Percentiles rank a stretch among this genome's conserved stretches.
Conservation (phyloP, 495 filamentous ascomycete genomes). For the Xylaria scruposa region DNA sequence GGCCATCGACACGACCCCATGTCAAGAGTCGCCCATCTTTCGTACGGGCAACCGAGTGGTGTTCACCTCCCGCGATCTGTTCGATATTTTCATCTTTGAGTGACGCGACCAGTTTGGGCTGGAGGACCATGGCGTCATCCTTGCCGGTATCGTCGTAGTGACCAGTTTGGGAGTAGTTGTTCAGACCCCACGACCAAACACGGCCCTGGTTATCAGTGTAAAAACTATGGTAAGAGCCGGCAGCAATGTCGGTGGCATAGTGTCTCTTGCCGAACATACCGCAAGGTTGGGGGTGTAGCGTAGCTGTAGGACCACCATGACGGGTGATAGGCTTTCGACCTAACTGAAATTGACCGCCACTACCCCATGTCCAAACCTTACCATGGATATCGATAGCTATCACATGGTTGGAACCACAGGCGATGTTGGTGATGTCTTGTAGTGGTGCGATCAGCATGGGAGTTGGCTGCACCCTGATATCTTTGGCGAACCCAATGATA, state of each 20-base stretch:
- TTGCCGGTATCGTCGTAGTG: conserved; percentile 71
- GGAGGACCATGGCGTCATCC: conserved; percentile 55
- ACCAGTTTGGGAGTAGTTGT: conserved; percentile 82
- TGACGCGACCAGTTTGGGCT: conserved; percentile 50
- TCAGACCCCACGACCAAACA: conserved; percentile 83
- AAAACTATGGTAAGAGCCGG: conserved; percentile 71
- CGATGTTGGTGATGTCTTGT: conserved; percentile 63
- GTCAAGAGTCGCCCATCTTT: conserved; percentile 62
- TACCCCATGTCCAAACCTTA: conserved; percentile 71
- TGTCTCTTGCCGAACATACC: conserved; percentile 68
- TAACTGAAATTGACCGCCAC: conserved; percentile 72
- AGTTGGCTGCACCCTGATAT: conserved; percentile 40
- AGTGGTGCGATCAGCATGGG: conserved; percentile 51
- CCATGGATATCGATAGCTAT: conserved; percentile 66
- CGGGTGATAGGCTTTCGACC: conserved; percentile 59
- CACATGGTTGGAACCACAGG: conserved; percentile 70
- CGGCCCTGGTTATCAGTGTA: conserved; percentile 72
- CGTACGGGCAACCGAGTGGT: conserved; percentile 66
- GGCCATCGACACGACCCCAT: conserved; percentile 69
- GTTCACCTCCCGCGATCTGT: conserved; percentile 67
- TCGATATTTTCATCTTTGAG: conserved; percentile 61
- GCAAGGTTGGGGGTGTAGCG: conserved; percentile 66
- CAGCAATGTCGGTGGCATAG: conserved; percentile 58
- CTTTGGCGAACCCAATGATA: conserved; percentile 69
- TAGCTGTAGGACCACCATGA: conserved; percentile 60